Percentiles rank a stretch among this genome's conserved stretches.
Evolutionary conservation across 805 yeast genomes (phyloP).

Genomic region (Blastobotrys americana): DNA sequence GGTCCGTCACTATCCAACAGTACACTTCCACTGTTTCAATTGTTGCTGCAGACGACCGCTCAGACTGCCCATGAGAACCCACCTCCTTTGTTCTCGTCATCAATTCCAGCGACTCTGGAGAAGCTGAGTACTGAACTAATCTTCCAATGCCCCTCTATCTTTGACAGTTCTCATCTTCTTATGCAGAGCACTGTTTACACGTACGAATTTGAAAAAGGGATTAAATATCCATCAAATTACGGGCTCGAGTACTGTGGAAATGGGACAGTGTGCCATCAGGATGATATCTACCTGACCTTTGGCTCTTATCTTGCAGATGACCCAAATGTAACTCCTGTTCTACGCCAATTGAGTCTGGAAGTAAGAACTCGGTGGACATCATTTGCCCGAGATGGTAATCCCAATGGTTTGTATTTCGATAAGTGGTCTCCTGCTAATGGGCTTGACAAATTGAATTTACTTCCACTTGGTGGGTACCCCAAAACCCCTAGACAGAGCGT

Average conservation of each 20-base stretch:
- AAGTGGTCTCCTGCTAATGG: conserved; percentile 17
- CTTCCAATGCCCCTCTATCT: conserved; percentile 23
- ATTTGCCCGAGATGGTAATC: conserved; percentile 22
- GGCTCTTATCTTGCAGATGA: conserved; percentile 20
- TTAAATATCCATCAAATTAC: conserved; percentile 18
- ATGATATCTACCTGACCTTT: conserved; percentile 25
- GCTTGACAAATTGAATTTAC: conserved; percentile 1
- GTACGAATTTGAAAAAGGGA: conserved; percentile 25
- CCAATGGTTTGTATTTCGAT: conserved; percentile 16
- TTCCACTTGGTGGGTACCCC: background rate
- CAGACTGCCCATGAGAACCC: background rate
- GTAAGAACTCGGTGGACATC: conserved; percentile 25
- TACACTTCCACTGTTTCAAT: background rate
- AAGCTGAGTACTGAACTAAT: conserved; percentile 18
- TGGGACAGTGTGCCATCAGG: conserved; percentile 26
- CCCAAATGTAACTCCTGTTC: conserved; percentile 14
- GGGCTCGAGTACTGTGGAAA: conserved; percentile 16
- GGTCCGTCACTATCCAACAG: conserved; percentile 12
- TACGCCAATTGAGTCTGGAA: conserved; percentile 17
- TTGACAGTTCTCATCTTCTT: conserved; percentile 8
- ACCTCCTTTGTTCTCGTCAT: background rate
- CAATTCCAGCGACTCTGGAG: background rate
- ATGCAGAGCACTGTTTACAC: conserved; percentile 14
- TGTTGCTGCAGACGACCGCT: background rate
- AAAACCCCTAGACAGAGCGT: background rate